Evolutionary conservation across 2,329 filamentous ascomycete genomes (phyloP).

Genomic region (Metarhizium robertsii): DNA sequence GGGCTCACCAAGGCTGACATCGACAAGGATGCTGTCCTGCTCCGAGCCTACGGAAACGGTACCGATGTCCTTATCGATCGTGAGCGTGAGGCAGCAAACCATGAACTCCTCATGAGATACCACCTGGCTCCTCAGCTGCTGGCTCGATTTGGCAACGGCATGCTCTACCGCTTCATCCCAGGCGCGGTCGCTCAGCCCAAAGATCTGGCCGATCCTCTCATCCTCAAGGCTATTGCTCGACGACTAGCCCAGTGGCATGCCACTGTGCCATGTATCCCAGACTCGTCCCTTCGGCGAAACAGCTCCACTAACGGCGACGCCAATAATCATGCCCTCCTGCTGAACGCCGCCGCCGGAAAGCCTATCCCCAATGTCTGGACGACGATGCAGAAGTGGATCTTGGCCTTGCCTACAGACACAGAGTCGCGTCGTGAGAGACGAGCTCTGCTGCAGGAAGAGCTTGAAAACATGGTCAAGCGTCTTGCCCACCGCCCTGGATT

Average conservation of each 20-base stretch:
- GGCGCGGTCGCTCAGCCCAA: slow-evolving; percentile 71
- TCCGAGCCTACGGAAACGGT: slow-evolving; percentile 89
- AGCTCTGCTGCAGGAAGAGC: slow-evolving; percentile 61
- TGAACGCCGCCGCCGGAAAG: slow-evolving; percentile 52
- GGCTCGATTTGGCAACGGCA: slow-evolving; percentile 89
- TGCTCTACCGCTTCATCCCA: slow-evolving; percentile 85
- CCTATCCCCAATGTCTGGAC: slow-evolving; percentile 86
- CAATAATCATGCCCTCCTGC: slow-evolving; percentile 31
- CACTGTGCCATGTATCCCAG: slow-evolving; percentile 47
- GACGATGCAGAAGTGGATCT: slow-evolving; percentile 92
- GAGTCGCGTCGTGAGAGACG: slow-evolving; percentile 60
- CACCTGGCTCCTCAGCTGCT: slow-evolving; percentile 79
- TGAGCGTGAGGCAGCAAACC: slow-evolving; percentile 69
- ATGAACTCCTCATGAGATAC: slow-evolving; percentile 77
- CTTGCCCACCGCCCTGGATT: slow-evolving; percentile 71
- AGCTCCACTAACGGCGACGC: slow-evolving; percentile 26
- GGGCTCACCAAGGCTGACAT: slow-evolving; percentile 64
- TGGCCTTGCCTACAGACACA: slow-evolving; percentile 68
- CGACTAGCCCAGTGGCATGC: slow-evolving; percentile 92
- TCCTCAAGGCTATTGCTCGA: slow-evolving; percentile 77
- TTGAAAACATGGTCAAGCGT: slow-evolving; percentile 58
- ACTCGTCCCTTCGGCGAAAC: slow-evolving; percentile 18
- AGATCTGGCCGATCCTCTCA: slow-evolving; percentile 64
- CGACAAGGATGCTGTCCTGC: slow-evolving; percentile 75
- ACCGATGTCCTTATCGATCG: slow-evolving; percentile 95